phyloP scores from a whole-genome alignment of 208 protist species.

The Trypanosoma melophagium region DNA sequence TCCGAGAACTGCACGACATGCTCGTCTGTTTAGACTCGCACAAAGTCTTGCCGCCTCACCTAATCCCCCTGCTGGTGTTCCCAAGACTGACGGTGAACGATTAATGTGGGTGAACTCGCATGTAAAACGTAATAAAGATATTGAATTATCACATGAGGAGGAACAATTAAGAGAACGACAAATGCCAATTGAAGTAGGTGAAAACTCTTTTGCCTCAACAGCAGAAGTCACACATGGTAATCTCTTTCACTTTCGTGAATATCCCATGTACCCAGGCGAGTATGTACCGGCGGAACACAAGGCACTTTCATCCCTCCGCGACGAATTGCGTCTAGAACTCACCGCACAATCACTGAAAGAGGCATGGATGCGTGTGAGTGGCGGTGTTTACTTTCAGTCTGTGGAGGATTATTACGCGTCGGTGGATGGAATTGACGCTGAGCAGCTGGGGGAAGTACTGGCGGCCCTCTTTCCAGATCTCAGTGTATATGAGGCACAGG shows the following conservation, averaged over 20 bases:
- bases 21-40: slow-evolving; percentile 72
- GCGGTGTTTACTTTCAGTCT: slow-evolving; percentile 74
- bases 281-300: slow-evolving; percentile 89
- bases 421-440: slow-evolving; percentile 81
- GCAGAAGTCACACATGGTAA: slow-evolving; percentile 82
- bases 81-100: slow-evolving; percentile 71
- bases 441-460: slow-evolving; percentile 86
- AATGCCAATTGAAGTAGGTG: slow-evolving; percentile 67
- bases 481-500: slow-evolving; percentile 63
- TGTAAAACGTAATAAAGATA: slow-evolving; percentile 65
- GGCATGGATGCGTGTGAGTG: slow-evolving; percentile 87
- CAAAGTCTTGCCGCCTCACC: slow-evolving; percentile 29
- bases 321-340: slow-evolving; percentile 78
- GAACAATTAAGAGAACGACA: slow-evolving; percentile 61
- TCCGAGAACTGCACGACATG: slow-evolving; percentile 90
- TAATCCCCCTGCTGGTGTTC: slow-evolving; percentile 27
- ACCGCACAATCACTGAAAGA: slow-evolving; percentile 87
- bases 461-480: slow-evolving; percentile 77
- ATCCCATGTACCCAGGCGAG: slow-evolving; percentile 90
- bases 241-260: slow-evolving; percentile 89
- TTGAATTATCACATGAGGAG: slow-evolving; percentile 68
- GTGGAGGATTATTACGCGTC: slow-evolving; percentile 85
- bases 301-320: slow-evolving; percentile 79
- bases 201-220: slow-evolving; percentile 59
- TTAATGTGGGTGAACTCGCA: slow-evolving; percentile 86